Conservation (phyloP, 2,329 filamentous ascomycete species). For the Fusarium marasasianum region DNA sequence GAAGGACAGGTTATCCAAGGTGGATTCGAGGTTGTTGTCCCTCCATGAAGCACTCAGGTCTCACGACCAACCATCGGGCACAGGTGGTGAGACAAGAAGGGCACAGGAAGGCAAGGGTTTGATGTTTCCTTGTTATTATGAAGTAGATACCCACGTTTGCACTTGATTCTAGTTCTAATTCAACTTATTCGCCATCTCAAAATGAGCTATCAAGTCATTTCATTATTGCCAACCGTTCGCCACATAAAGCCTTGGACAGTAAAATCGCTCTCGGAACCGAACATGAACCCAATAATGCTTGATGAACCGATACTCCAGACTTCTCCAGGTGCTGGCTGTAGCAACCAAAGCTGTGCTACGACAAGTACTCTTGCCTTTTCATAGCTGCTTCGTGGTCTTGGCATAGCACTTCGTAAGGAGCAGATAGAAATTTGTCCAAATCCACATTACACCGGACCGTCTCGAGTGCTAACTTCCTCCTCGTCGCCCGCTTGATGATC, state of each 20-base stretch:
- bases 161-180: neutral
- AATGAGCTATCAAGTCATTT: neutral
- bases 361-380: neutral
- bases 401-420: neutral
- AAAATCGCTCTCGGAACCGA: neutral
- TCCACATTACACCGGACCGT: neutral
- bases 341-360: neutral
- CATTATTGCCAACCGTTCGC: too few species aligned
- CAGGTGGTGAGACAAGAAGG: neutral
- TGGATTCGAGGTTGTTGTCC: neutral
- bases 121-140: slow-evolving; percentile 17
- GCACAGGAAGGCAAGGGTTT: neutral
- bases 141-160: slow-evolving; percentile 12
- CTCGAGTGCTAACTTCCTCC: neutral
- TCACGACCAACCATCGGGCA: neutral
- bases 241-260: neutral
- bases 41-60: neutral
- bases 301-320: neutral
- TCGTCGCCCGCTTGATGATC: neutral
- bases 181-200: neutral
- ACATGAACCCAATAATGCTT: neutral
- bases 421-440: neutral
- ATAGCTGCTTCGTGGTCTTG: neutral
- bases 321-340: neutral
- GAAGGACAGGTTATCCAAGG: neutral